Base-by-base conservation (phyloP, 257 asterid genomes). In the Marsdenia floribunda region DNA sequence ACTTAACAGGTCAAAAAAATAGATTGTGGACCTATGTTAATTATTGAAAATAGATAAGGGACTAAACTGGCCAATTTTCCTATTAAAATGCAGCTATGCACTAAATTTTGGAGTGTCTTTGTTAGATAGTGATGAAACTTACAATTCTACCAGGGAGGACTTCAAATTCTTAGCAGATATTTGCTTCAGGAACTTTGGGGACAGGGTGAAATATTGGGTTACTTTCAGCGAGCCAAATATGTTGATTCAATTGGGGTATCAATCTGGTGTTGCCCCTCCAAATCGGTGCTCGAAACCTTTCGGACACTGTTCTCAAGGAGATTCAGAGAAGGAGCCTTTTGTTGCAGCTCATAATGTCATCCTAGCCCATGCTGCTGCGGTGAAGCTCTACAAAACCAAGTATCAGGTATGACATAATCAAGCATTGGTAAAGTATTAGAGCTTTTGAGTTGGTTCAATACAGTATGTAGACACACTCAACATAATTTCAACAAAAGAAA, bases 181-280 rank as follows among this genome's bases (percentile, higher is more conserved):
- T 22, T 90, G 96, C 73, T 90, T 88, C 82, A 83, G 77, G 72
- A 73, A 69, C 68, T 86, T 90, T 63, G 93, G 90, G 13, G 85
- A 83, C 65, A 70, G 90, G 54, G 93, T 89, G 60, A 89, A 83
- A 59, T 75, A 82, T 35, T 89, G 93, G 96, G 78, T 70, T 35
- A 88, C 93, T 42, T 70, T 88, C 60, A 89, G 88, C 38, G 93
- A 89, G 78, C 93, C 96, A 3, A 86, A 86, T 77, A 75, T 86
- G n/a, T 46, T 80, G 68, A 82, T 82, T 16, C 75, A 68, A 71
- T 76, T 81, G 11, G 89, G 87, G 15, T 88, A 88, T 66, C 76
- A 85, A 53, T 4, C 44, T 0, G 93, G 93, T 13, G 60, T 72
- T 49, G 76, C 82, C 81, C 90, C 90, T 72, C 90, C 93, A 26